Percentiles rank a stretch among this genome's conserved stretches.
These are phyloP conservation scores for Gautieria morchelliformis DNA, from an alignment of 768 basidiomycete genomes.

Conservation along the genomic window DNA sequence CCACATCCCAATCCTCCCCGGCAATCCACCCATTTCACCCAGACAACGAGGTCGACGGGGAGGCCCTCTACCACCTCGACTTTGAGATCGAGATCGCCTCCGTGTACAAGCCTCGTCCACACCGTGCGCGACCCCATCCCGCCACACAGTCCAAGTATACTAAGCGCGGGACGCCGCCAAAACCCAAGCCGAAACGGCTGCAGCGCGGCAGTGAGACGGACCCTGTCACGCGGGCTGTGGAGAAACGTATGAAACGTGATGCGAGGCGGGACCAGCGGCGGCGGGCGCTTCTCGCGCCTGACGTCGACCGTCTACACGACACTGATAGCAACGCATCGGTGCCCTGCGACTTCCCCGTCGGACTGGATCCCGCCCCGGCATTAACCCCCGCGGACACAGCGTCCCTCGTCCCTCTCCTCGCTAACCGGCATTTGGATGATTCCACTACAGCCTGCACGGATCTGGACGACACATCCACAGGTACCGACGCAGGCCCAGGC, in stretches of 20 bases:
- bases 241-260: conserved; percentile 39
- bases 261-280: conserved; percentile 40
- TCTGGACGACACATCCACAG: conserved; percentile 21
- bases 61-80: conserved; percentile 17
- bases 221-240: conserved; percentile 24
- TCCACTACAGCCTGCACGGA: background rate
- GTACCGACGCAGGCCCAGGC: background rate
- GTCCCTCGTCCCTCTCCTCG: background rate
- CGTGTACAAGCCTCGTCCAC: conserved; percentile 66
- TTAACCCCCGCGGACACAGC: no score
- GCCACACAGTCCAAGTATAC: conserved; percentile 12
- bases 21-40: background rate
- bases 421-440: background rate
- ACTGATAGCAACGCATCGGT: background rate
- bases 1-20: conserved; percentile 6
- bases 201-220: conserved; percentile 1
- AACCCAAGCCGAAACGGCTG: conserved; percentile 10
- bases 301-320: background rate
- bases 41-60: conserved; percentile 29
- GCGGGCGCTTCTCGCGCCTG: conserved; percentile 14
- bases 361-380: background rate
- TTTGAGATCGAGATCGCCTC: conserved; percentile 58
- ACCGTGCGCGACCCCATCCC: conserved; percentile 34
- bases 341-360: background rate
- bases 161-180: conserved; percentile 22